Evolutionary conservation across 805 yeast genomes (phyloP).

Genomic region (Candida ponderosae): DNA sequence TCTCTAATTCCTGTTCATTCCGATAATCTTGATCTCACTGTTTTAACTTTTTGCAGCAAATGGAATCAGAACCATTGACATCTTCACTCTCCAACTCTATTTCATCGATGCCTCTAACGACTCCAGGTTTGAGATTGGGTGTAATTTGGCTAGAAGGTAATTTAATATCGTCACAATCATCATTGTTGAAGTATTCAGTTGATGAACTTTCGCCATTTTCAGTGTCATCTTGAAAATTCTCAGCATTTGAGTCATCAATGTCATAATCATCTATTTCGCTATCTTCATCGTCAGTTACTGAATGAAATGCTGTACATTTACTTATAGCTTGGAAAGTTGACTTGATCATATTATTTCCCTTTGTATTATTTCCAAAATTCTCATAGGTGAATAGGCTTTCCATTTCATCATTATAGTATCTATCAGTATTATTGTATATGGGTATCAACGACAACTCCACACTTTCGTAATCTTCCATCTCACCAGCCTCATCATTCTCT

Average conservation of each 20-base stretch:
- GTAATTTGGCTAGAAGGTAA: slow-evolving; percentile 3
- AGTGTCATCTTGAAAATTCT: slow-evolving; percentile 6
- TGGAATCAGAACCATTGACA: too few species aligned
- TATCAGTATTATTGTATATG: slow-evolving; percentile 25
- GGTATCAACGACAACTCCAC: slow-evolving; percentile 29
- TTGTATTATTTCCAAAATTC: slow-evolving; percentile 28
- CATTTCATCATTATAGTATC: slow-evolving; percentile 25
- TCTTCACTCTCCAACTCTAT: too few species aligned
- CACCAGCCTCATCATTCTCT: neutral
- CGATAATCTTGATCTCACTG: too few species aligned
- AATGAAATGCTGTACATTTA: slow-evolving; percentile 18
- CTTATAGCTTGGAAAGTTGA: slow-evolving; percentile 29
- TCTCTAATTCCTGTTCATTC: too few species aligned
- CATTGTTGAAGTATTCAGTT: slow-evolving; percentile 6
- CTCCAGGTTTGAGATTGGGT: too few species aligned
- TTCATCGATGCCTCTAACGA: too few species aligned
- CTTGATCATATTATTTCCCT: slow-evolving; percentile 30
- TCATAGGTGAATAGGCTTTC: slow-evolving; percentile 28
- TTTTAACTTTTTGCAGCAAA: too few species aligned
- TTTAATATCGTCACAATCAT: slow-evolving; percentile 5
- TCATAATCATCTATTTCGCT: slow-evolving; percentile 1
- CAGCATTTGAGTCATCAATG: neutral
- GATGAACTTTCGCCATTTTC: slow-evolving; percentile 10
- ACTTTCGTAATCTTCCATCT: slow-evolving; percentile 5
- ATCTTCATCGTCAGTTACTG: neutral